phyloP scores from a whole-genome alignment of 371 early-diverging fungal species.

The Entomophthora muscae region DNA sequence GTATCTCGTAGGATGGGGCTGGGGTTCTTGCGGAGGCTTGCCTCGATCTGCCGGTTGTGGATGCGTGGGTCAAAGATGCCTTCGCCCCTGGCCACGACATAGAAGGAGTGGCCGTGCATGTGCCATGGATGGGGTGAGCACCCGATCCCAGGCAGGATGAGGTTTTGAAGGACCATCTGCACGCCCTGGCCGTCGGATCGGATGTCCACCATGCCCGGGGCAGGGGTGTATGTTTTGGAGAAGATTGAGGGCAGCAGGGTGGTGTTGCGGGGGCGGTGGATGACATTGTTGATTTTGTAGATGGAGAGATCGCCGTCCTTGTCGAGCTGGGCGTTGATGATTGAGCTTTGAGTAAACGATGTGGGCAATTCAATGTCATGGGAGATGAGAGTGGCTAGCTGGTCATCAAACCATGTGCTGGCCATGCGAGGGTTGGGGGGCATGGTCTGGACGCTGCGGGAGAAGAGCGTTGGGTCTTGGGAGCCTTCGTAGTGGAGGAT shows the following conservation, averaged over 20 bases:
- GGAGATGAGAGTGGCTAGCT: not conserved
- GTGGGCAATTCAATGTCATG: not conserved
- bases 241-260: not conserved
- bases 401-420: not conserved
- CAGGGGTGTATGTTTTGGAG: not conserved
- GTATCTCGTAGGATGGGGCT: not conserved
- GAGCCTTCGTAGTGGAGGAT: constrained; percentile 18
- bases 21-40: not conserved
- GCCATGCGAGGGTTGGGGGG: not conserved
- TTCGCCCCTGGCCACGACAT: not conserved
- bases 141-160: not conserved
- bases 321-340: not conserved
- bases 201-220: not conserved
- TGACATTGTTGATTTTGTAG: not conserved
- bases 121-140: constrained; percentile 2
- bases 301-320: not conserved
- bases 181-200: not conserved
- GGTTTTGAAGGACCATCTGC: not conserved
- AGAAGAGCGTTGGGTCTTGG: not conserved
- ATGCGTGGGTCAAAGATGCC: not conserved
- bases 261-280: not conserved
- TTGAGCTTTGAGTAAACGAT: not conserved
- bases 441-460: not conserved
- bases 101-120: constrained; percentile 3
- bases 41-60: constrained; percentile 9